Percentiles rank a stretch among this genome's conserved stretches.
These are phyloP conservation scores for Clathrospora elynae DNA, from an alignment of 2,329 filamentous ascomycete species.

Conservation along the genomic window DNA sequence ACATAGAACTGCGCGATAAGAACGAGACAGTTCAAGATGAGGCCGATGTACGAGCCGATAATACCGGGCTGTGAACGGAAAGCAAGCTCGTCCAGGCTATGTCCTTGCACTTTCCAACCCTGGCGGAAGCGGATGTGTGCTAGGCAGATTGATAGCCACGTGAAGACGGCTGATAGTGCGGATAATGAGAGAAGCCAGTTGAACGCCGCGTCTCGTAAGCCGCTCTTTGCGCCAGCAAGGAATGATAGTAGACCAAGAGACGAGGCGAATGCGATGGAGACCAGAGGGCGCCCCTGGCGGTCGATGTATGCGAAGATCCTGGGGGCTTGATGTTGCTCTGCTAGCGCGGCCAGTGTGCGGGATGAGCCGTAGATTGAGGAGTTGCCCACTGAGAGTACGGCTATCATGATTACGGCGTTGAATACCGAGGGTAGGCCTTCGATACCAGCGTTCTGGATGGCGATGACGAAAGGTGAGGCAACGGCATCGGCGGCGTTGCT, in stretches of 20 bases:
- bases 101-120: slow-evolving; percentile 65
- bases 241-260: slow-evolving; percentile 65
- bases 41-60: slow-evolving; percentile 77
- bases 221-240: slow-evolving; percentile 53
- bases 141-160: slow-evolving; percentile 72
- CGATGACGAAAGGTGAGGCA: slow-evolving; percentile 91
- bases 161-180: slow-evolving; percentile 74
- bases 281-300: slow-evolving; percentile 63
- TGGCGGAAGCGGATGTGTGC: slow-evolving; percentile 66
- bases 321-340: slow-evolving; percentile 72
- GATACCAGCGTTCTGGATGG: slow-evolving; percentile 84
- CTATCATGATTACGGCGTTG: slow-evolving; percentile 92
- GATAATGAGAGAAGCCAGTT: slow-evolving; percentile 72
- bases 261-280: slow-evolving; percentile 59
- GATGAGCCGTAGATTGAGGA: slow-evolving; percentile 90
- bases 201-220: slow-evolving; percentile 56
- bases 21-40: slow-evolving; percentile 75
- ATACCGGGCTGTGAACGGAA: slow-evolving; percentile 82
- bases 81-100: slow-evolving; percentile 74
- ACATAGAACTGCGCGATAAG: slow-evolving; percentile 88
- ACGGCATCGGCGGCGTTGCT: slow-evolving; percentile 67
- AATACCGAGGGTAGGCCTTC: slow-evolving; percentile 81
- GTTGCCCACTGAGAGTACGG: slow-evolving; percentile 89
- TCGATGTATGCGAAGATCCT: slow-evolving; percentile 65
- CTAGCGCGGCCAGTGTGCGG: slow-evolving; percentile 84